A percentile compares a stretch with the other conserved stretches of the same genome.
phyloP scores from a whole-genome alignment of 139 green algal genomes.

The Chlorokybus atmophyticus region DNA sequence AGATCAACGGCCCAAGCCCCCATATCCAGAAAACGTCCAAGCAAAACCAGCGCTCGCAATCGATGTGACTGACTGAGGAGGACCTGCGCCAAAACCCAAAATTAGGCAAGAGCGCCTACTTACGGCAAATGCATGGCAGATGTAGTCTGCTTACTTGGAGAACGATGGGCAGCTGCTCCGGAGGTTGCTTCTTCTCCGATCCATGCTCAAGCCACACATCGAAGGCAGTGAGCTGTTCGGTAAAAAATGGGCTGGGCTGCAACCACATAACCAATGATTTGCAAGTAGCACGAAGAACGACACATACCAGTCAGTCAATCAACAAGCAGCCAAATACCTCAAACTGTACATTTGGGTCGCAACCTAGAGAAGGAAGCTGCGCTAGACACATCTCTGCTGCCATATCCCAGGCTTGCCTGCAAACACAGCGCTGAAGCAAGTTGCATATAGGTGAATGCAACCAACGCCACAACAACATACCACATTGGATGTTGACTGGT shows the following conservation, averaged over 20 bases:
- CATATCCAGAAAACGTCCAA: slow-evolving; percentile 95
- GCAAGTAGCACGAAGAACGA: no score
- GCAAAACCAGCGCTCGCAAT: slow-evolving; percentile 78
- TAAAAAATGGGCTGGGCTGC: slow-evolving; percentile 75
- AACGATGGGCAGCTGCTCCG: slow-evolving; percentile 97
- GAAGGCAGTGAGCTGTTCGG: slow-evolving; percentile 95
- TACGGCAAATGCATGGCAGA: no score
- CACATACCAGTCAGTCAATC: no score
- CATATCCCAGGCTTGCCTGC: slow-evolving; percentile 76
- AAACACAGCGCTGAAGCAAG: background rate
- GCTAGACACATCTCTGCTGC: slow-evolving; percentile 89
- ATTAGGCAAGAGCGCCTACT: no score
- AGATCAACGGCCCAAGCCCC: slow-evolving; percentile 83
- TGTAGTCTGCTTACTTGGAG: slow-evolving; percentile 49
- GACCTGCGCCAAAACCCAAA: slow-evolving; percentile 55
- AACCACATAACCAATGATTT: no score
- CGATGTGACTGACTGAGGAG: slow-evolving; percentile 86
- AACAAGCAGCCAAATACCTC: no score
- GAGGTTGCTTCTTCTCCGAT: slow-evolving; percentile 55
- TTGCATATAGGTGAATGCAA: background rate
- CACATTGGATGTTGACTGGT: slow-evolving; percentile 95
- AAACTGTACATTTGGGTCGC: slow-evolving; percentile 21
- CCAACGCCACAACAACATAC: slow-evolving; percentile 29
- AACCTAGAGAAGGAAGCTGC: slow-evolving; percentile 46
- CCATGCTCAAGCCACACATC: slow-evolving; percentile 91